A percentile compares a stretch with the other conserved stretches of the same genome.
Conservation (phyloP, 2,329 filamentous ascomycete species). For the Lachnellula arida region DNA sequence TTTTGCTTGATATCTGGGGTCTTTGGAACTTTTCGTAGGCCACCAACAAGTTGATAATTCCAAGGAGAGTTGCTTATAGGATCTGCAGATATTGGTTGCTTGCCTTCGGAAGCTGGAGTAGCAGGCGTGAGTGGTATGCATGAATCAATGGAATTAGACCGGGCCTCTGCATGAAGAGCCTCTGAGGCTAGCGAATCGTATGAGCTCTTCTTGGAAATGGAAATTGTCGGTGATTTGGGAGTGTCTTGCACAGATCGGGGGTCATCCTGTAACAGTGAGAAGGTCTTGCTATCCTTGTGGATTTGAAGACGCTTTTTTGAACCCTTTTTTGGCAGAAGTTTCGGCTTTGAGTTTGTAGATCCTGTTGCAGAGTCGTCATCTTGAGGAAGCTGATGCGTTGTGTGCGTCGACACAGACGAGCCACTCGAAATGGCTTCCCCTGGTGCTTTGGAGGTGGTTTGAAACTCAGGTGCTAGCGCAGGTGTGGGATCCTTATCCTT, state of each 20-base stretch:
- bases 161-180: constrained; percentile 17
- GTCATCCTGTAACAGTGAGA: constrained; percentile 28
- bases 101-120: constrained; percentile 23
- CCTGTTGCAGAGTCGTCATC: constrained; percentile 24
- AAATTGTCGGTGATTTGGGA: constrained; percentile 17
- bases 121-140: constrained; percentile 22
- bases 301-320: constrained; percentile 25
- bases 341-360: constrained; percentile 23
- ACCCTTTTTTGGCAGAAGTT: constrained; percentile 19
- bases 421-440: constrained; percentile 16
- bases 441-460: constrained; percentile 20
- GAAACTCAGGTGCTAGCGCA: constrained; percentile 26
- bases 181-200: constrained; percentile 24
- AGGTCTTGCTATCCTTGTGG: constrained; percentile 31
- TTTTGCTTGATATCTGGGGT: constrained; percentile 32
- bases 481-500: constrained; percentile 13
- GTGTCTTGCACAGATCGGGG: constrained; percentile 17
- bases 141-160: constrained; percentile 27
- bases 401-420: constrained; percentile 22
- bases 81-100: constrained; percentile 27
- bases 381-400: constrained; percentile 20
- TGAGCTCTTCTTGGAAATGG: constrained; percentile 21
- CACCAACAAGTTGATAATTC: constrained; percentile 32
- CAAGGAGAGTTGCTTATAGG: constrained; percentile 30
- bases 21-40: constrained; percentile 33